phyloP scores from a whole-genome alignment of 1,139 yeast genomes.

The Blastobotrys malaysiensis region DNA sequence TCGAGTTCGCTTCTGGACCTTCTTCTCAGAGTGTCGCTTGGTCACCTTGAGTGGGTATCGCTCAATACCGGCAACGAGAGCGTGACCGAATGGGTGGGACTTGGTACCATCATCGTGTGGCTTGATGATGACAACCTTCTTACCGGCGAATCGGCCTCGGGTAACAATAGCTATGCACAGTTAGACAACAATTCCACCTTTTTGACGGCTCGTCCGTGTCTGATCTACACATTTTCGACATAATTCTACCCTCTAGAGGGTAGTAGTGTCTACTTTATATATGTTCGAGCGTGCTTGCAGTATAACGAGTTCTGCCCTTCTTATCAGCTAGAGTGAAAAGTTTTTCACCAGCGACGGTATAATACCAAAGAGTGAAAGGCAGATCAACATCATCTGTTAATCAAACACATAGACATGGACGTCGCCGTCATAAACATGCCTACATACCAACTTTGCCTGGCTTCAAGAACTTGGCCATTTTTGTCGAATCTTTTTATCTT shows the following conservation, averaged over 20 bases:
- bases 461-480: conserved; percentile 83
- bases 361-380: neutral
- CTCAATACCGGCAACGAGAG: conserved; percentile 99
- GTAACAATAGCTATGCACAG: conserved; percentile 80
- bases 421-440: conserved; percentile 12
- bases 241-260: neutral
- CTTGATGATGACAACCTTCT: conserved; percentile 98
- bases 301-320: neutral
- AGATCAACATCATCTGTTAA: neutral
- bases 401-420: conserved; percentile 4
- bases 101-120: conserved; percentile 99
- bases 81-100: conserved; percentile 98
- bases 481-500: neutral
- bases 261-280: neutral
- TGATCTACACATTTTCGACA: neutral
- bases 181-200: conserved; percentile 7
- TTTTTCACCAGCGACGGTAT: neutral
- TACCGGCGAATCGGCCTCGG: conserved; percentile 99
- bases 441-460: conserved; percentile 99
- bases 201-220: neutral
- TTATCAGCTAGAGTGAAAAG: neutral
- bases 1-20: conserved; percentile 94
- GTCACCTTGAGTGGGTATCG: conserved; percentile 97
- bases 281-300: neutral
- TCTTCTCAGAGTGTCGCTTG: conserved; percentile 93